These are phyloP conservation scores for Xylaria nigripes DNA, from an alignment of 495 filamentous ascomycete genomes.

Conservation along the genomic window DNA sequence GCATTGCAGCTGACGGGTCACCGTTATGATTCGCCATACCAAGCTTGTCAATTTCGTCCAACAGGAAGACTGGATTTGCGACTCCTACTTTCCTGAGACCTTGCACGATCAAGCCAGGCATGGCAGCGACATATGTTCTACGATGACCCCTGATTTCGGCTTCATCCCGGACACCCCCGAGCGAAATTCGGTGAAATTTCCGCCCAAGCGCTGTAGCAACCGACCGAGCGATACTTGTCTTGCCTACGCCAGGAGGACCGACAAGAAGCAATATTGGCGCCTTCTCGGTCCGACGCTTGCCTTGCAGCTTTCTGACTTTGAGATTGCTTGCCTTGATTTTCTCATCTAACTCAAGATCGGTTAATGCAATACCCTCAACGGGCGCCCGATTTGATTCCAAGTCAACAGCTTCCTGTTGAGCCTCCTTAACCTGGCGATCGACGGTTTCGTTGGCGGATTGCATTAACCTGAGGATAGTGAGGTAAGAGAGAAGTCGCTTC, in stretches of 20 bases:
- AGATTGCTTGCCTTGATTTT: constrained; percentile 42
- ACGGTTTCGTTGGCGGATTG: constrained; percentile 75
- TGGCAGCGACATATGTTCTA: constrained; percentile 94
- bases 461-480: constrained; percentile 91
- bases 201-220: constrained; percentile 85
- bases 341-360: constrained; percentile 31
- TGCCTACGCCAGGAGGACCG: constrained; percentile 91
- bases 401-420: constrained; percentile 50
- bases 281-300: constrained; percentile 78
- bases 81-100: constrained; percentile 95
- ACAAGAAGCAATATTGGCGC: constrained; percentile 92
- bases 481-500: constrained; percentile 89
- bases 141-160: constrained; percentile 95
- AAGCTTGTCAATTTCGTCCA: constrained; percentile 98
- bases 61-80: constrained; percentile 88
- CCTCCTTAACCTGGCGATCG: constrained; percentile 63
- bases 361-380: constrained; percentile 15
- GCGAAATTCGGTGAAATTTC: constrained; percentile 95
- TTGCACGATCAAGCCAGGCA: constrained; percentile 93
- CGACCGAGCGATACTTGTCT: constrained; percentile 91
- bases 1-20: constrained; percentile 96
- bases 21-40: constrained; percentile 89
- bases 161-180: constrained; percentile 93
- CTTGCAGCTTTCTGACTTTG: constrained; percentile 60
- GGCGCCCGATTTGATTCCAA: constrained; percentile 33